Conservation (phyloP, 1,284 basidiomycete species). For the Moesziomyces globuligerus region DNA sequence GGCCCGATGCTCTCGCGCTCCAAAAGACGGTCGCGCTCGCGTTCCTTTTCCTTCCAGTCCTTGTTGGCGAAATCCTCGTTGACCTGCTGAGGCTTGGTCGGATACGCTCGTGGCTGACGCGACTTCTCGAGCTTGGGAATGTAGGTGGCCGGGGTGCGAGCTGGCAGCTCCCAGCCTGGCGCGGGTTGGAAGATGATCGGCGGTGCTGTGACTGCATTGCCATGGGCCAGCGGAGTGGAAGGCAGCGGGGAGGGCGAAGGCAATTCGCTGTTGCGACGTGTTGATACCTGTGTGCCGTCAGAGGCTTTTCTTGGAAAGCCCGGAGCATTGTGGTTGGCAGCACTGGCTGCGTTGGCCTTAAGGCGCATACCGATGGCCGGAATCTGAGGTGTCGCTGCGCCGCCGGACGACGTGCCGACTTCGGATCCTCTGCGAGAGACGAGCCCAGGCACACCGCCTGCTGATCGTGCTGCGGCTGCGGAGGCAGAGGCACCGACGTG, state of each 20-base stretch:
- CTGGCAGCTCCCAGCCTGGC: conserved; percentile 56
- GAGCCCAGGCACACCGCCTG: conserved; percentile 3
- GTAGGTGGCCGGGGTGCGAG: conserved; percentile 49
- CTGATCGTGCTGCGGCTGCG: conserved; percentile 17
- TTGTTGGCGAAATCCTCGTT: conserved; percentile 60
- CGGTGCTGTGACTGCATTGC: conserved; percentile 2
- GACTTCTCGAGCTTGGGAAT: conserved; percentile 49
- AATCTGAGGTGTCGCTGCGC: conserved; percentile 20
- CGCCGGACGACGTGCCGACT: conserved; percentile 11
- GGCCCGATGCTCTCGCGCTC: conserved; percentile 48
- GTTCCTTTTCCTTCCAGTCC: conserved; percentile 63
- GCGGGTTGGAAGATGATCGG: conserved; percentile 37
- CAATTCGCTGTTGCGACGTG: conserved; percentile 44
- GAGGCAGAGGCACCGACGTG: conserved; percentile 17
- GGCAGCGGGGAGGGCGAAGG: conserved; percentile 45
- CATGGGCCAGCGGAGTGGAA: conserved; percentile 28
- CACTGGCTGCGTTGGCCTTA: conserved; percentile 40
- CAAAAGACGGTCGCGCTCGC: conserved; percentile 53
- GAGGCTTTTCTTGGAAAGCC: conserved; percentile 40
- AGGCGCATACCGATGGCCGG: conserved; percentile 48
- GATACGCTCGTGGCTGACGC: conserved; percentile 47
- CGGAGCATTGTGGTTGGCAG: conserved; percentile 25
- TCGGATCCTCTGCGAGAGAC: conserved; percentile 28
- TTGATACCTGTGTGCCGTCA: conserved; percentile 27
- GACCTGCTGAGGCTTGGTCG: conserved; percentile 61